Percentiles rank a stretch among this genome's conserved stretches.
Conservation (phyloP, 495 filamentous ascomycete species). For the Amniculicola lignicola region DNA sequence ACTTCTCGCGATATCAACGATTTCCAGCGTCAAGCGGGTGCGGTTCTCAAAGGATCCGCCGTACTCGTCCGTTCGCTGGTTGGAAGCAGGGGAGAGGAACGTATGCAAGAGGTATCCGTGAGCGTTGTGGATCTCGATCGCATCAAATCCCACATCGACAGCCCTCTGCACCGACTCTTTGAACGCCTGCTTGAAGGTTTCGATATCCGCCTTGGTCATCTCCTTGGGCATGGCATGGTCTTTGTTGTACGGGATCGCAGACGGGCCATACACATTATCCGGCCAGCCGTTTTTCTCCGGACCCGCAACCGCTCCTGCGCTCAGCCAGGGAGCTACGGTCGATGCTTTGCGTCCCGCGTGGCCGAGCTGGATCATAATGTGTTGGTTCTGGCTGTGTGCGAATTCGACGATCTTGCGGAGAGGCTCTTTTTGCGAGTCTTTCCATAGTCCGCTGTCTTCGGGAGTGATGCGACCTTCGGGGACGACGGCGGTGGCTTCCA, state of each 20-base stretch:
- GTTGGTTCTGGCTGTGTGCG: constrained; percentile 58
- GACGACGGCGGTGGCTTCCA: constrained; percentile 67
- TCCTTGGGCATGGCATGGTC: constrained; percentile 51
- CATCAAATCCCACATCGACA: constrained; percentile 65
- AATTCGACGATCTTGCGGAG: constrained; percentile 62
- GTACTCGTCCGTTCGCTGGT: constrained; percentile 44
- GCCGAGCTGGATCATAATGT: constrained; percentile 68
- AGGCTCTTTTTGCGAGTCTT: constrained; percentile 63
- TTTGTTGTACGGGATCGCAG: constrained; percentile 49
- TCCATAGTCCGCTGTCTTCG: constrained; percentile 67
- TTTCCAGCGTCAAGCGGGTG: constrained; percentile 49
- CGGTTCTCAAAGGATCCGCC: constrained; percentile 56
- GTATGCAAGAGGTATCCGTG: constrained; percentile 43
- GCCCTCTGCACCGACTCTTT: constrained; percentile 57
- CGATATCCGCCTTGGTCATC: constrained; percentile 61
- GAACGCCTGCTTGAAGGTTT: constrained; percentile 60
- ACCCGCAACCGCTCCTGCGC: constrained; percentile 45
- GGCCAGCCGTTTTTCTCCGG: constrained; percentile 61
- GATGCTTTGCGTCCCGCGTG: constrained; percentile 75
- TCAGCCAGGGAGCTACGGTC: constrained; percentile 60
- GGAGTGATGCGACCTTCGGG: constrained; percentile 70
- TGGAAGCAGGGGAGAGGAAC: constrained; percentile 43
- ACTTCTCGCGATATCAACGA: constrained; percentile 53
- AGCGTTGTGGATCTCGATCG: constrained; percentile 50
- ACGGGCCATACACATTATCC: constrained; percentile 61